Conservation (phyloP, 2,329 filamentous ascomycete genomes). For the Sporothrix curviconia region DNA sequence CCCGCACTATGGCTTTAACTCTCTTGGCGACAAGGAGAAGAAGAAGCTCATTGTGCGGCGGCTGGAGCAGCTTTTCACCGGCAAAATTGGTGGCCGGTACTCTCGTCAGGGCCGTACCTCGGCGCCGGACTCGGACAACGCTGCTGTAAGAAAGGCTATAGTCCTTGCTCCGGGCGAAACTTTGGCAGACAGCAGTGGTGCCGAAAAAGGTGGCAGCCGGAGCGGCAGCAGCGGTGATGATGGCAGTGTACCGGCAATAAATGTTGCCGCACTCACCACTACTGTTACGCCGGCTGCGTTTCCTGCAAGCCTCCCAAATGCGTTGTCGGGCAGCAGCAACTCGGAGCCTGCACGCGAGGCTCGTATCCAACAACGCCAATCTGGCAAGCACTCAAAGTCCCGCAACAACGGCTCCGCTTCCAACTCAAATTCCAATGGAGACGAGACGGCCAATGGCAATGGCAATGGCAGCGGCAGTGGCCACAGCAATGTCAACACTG, state of each 20-base stretch:
- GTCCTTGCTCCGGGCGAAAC: neutral
- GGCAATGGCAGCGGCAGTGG: conserved; percentile 5
- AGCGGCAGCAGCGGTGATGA: neutral
- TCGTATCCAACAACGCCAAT: conserved; percentile 35
- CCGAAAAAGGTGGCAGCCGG: neutral
- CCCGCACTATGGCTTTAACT: conserved; percentile 43
- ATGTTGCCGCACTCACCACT: neutral
- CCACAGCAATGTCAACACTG: conserved; percentile 19
- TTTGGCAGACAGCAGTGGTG: neutral
- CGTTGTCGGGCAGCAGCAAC: neutral
- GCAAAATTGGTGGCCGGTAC: conserved; percentile 48
- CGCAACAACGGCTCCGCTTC: conserved; percentile 39
- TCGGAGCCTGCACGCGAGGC: conserved; percentile 37
- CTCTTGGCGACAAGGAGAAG: conserved; percentile 65
- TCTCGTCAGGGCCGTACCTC: conserved; percentile 21
- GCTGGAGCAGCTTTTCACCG: conserved; percentile 76
- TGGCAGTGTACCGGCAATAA: neutral
- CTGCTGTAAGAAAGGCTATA: neutral
- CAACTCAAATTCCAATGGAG: conserved; percentile 43
- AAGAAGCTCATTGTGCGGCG: conserved; percentile 71
- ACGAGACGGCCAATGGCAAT: conserved; percentile 25
- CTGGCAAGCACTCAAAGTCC: conserved; percentile 34
- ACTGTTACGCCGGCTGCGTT: neutral
- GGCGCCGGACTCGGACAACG: neutral
- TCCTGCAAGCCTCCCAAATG: neutral